phyloP scores from a whole-genome alignment of 2,329 filamentous ascomycete species.

The Fusarium concolor region DNA sequence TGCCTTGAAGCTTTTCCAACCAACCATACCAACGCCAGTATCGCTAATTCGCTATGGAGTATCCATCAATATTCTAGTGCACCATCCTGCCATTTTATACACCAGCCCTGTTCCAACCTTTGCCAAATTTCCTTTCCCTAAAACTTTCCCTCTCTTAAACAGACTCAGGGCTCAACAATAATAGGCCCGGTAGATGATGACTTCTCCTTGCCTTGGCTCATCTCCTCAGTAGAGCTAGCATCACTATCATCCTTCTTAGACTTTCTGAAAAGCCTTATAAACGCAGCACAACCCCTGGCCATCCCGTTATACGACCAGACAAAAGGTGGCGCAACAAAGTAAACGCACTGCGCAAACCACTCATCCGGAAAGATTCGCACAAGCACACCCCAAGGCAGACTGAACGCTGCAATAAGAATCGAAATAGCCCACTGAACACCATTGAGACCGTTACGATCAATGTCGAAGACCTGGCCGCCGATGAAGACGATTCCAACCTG shows the following conservation, averaged over 20 bases:
- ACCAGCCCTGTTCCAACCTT: neutral
- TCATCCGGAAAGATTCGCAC: conserved; percentile 20
- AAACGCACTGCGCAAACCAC: conserved; percentile 16
- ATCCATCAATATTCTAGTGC: neutral
- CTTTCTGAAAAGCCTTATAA: conserved; percentile 2
- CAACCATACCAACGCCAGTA: neutral
- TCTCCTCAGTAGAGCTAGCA: neutral
- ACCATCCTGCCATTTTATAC: neutral
- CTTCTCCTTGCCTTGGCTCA: neutral
- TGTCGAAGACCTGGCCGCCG: conserved; percentile 83
- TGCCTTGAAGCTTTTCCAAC: neutral
- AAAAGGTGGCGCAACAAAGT: conserved; percentile 16
- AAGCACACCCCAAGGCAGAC: conserved; percentile 19
- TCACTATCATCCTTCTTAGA: neutral
- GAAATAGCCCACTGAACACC: conserved; percentile 87
- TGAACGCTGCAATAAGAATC: conserved; percentile 61
- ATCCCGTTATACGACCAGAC: conserved; percentile 1
- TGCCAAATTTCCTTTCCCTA: neutral
- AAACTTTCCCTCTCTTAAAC: too few species aligned
- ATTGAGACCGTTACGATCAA: conserved; percentile 70
- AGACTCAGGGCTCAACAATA: conserved; percentile 3
- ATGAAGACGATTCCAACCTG: conserved; percentile 92
- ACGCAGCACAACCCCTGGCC: neutral
- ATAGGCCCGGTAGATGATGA: neutral
- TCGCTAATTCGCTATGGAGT: neutral